A percentile compares a stretch with the other conserved stretches of the same genome.
Evolutionary conservation across 441 rosid species (phyloP).

Genomic region (Pelargonium fulgidum): DNA sequence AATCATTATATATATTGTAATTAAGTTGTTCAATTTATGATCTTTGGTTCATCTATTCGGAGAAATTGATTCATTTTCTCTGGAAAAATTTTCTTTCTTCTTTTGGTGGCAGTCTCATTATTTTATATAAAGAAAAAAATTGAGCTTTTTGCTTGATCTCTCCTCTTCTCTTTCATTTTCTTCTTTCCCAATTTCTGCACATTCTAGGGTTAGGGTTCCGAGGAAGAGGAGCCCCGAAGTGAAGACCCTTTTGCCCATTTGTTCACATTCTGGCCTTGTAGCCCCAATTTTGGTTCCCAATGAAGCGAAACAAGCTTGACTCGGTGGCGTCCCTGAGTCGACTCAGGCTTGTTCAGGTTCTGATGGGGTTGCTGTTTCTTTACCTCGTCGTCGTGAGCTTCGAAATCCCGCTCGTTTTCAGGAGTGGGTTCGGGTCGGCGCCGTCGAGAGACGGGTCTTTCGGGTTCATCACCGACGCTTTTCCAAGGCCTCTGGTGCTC

Average conservation of each 20-base stretch:
- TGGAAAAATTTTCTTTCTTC: no score
- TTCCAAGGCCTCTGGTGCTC: slow-evolving; percentile 33
- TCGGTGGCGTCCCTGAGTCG: slow-evolving; percentile 33
- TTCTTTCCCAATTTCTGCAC: not conserved
- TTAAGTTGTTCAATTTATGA: no score
- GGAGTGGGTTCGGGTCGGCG: slow-evolving; percentile 24
- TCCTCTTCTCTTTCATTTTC: not conserved
- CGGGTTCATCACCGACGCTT: slow-evolving; percentile 25
- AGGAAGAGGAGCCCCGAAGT: not conserved
- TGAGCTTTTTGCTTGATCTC: not conserved
- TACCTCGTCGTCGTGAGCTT: slow-evolving; percentile 47
- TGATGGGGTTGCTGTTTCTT: slow-evolving; percentile 32
- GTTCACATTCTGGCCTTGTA: no score
- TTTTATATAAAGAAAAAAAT: no score
- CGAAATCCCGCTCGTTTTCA: slow-evolving; percentile 39
- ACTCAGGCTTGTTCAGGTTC: slow-evolving; percentile 36
- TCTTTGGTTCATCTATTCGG: no score
- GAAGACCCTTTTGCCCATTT: not conserved
- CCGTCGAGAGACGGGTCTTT: slow-evolving; percentile 20
- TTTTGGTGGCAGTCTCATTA: no score
- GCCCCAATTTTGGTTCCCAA: not conserved
- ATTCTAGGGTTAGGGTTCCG: not conserved
- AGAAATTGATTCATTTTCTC: no score
- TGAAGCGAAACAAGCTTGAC: slow-evolving; percentile 53
- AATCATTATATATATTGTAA: no score